A percentile compares a stretch with the other conserved stretches of the same genome.
These are phyloP conservation scores for Babesia divergens DNA, from an alignment of 169 alveolate genomes.

Conservation along the genomic window DNA sequence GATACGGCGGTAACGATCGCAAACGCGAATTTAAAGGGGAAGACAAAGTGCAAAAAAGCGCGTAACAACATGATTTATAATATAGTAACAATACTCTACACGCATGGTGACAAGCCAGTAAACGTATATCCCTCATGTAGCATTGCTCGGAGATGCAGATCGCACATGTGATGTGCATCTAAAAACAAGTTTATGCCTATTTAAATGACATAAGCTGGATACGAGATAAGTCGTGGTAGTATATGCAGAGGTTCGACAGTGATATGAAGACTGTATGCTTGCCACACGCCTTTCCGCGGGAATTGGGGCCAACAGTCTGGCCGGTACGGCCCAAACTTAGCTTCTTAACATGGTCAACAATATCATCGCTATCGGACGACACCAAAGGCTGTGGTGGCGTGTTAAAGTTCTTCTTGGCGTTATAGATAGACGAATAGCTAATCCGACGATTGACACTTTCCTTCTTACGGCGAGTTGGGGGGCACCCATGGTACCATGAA, in stretches of 20 bases:
- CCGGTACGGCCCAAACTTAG: neutral
- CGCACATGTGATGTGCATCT: too few relatives aligned
- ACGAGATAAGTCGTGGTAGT: constrained; percentile 4
- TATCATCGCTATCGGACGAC: constrained; percentile 7
- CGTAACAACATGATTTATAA: too few relatives aligned
- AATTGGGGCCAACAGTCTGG: neutral
- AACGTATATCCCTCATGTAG: too few relatives aligned
- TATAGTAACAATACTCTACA: too few relatives aligned
- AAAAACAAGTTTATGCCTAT: too few relatives aligned
- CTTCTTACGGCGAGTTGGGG: neutral
- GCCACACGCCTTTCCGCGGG: neutral
- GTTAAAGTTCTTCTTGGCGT: constrained; percentile 25
- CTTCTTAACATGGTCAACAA: neutral
- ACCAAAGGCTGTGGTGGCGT: neutral
- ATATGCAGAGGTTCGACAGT: neutral
- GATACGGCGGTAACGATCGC: neutral
- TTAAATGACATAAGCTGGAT: constrained; percentile 3
- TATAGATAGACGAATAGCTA: neutral
- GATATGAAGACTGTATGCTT: neutral
- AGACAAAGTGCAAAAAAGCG: too few relatives aligned
- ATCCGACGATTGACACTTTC: constrained; percentile 14
- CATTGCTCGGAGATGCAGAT: too few relatives aligned
- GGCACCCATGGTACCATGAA: too few relatives aligned
- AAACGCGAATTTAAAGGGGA: constrained; percentile 8
- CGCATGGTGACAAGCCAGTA: too few relatives aligned